Evolutionary conservation across 2,329 filamentous ascomycete genomes (phyloP), one percentile per base, ranked within the genome.

Genomic region (Diplocarpon rosae): DNA sequence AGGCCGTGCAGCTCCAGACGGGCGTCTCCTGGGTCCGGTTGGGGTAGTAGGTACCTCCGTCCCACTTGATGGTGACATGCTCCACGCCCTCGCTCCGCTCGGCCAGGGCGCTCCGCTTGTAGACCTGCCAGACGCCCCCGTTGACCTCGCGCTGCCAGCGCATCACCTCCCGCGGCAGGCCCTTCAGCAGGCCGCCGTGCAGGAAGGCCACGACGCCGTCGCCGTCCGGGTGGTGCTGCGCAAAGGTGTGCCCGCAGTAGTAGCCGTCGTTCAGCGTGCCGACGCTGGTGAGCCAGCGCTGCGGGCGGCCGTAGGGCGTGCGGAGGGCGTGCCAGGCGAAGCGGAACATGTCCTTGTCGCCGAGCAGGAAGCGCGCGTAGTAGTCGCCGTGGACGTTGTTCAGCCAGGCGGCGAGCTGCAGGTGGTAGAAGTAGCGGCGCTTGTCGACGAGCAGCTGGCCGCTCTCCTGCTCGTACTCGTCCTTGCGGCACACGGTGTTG

Each of bases 381-480:
- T 60, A 63, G 38, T 52, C n/a, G 9, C 30, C 46, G 4, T 56
- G 49, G 13, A 54, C 45, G 29, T 56, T 55, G 48, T 57, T 59
- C 36, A 62, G 54, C 57, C 57, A 64, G 7, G 56, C 56, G 11
- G 63, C 60, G 10, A 64, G 57, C 45, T 63, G 61, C 2, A 65
- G 51, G 48, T 64, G 62, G 46, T 65, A 64, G 54, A 59, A 65
- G 52, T 57, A 64, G 15, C 54, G 55, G 6, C 48, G 47, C 52
- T 65, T 65, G 51, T 65, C 60, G 16, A 65, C 56, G 9, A 65
- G 46, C 15, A 65, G 46, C 48, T 65, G 63, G 10, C 63, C 62
- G 24, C 52, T 58, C 43, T 65, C 45, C 30, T 47, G 45, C 61
- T 63, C 62, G 43, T 63, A 64, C 43, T 64, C 62, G 44, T 63